Conservation (phyloP, 768 basidiomycete species). For the Russula emetica region DNA sequence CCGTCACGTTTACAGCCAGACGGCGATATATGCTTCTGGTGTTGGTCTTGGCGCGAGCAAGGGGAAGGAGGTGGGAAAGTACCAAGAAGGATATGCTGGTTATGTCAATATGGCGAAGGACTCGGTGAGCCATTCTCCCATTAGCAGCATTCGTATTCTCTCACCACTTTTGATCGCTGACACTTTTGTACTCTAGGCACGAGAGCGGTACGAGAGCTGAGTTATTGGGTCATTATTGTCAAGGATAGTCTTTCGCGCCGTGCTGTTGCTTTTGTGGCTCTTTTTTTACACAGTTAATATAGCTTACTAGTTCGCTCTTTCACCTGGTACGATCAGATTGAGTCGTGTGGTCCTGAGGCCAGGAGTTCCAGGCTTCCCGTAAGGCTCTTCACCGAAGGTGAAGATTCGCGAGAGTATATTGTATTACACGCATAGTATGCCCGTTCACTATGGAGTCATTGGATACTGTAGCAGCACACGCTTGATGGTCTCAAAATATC, state of each 20-base stretch:
- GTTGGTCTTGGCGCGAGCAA: constrained; percentile 92
- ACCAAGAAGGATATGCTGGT: constrained; percentile 60
- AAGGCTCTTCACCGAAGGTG: neutral
- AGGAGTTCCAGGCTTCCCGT: neutral
- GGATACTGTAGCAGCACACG: neutral
- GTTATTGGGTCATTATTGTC: neutral
- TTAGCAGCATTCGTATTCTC: neutral
- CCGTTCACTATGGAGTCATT: neutral
- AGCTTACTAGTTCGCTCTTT: constrained; percentile 10
- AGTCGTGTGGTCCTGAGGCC: neutral
- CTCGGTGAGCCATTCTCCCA: constrained; percentile 43
- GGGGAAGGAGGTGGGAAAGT: constrained; percentile 75
- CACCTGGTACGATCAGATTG: neutral
- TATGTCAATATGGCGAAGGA: constrained; percentile 73
- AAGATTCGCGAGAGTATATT: neutral
- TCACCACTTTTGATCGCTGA: neutral
- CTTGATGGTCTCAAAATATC: too few relatives aligned
- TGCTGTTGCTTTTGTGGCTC: constrained; percentile 3
- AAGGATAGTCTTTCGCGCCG: neutral
- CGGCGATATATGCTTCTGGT: constrained; percentile 81
- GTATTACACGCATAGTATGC: neutral
- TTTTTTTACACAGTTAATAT: constrained; percentile 15
- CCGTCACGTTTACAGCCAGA: constrained; percentile 47
- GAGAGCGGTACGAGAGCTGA: constrained; percentile 30
- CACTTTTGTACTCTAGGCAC: constrained; percentile 21